Percentiles rank a stretch among this genome's conserved stretches.
Evolutionary conservation across 1,139 yeast species (phyloP).

Genomic region (Kurtzmaniella quercitrusa): DNA sequence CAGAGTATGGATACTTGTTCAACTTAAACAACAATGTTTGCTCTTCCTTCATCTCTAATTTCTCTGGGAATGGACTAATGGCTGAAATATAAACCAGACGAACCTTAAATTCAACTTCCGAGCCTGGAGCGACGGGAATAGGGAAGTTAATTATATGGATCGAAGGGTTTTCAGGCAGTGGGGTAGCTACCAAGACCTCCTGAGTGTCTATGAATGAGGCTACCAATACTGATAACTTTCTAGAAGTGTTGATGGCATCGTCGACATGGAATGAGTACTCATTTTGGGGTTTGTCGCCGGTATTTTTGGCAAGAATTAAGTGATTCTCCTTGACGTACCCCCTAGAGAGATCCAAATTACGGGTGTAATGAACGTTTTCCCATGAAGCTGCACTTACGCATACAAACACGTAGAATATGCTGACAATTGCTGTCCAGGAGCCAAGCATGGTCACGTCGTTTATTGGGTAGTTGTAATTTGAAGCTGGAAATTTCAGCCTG

Average conservation of each 20-base stretch:
- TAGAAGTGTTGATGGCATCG: conserved; percentile 40
- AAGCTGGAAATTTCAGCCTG: background rate
- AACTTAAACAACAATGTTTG: conserved; percentile 60
- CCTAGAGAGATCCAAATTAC: conserved; percentile 60
- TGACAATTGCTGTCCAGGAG: conserved; percentile 2
- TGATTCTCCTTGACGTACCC: conserved; percentile 65
- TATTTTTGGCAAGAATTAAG: conserved; percentile 55
- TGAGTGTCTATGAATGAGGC: conserved; percentile 28
- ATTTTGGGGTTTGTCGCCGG: conserved; percentile 47
- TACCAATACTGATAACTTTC: conserved; percentile 47
- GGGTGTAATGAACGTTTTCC: conserved; percentile 43
- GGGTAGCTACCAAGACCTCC: conserved; percentile 26
- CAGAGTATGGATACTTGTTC: conserved; percentile 55
- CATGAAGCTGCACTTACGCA: conserved; percentile 19
- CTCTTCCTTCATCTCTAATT: conserved; percentile 53
- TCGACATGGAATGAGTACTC: conserved; percentile 55
- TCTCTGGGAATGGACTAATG: conserved; percentile 59
- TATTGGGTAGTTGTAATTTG: background rate
- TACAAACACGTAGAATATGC: background rate
- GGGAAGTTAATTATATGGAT: conserved; percentile 54
- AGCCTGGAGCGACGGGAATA: conserved; percentile 63
- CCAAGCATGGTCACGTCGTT: conserved; percentile 1
- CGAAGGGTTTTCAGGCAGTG: conserved; percentile 27
- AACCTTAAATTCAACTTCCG: conserved; percentile 46
- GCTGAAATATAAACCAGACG: conserved; percentile 49